These are phyloP conservation scores for Phialophora expanda DNA, from an alignment of 2,329 filamentous ascomycete genomes.

Conservation along the genomic window DNA sequence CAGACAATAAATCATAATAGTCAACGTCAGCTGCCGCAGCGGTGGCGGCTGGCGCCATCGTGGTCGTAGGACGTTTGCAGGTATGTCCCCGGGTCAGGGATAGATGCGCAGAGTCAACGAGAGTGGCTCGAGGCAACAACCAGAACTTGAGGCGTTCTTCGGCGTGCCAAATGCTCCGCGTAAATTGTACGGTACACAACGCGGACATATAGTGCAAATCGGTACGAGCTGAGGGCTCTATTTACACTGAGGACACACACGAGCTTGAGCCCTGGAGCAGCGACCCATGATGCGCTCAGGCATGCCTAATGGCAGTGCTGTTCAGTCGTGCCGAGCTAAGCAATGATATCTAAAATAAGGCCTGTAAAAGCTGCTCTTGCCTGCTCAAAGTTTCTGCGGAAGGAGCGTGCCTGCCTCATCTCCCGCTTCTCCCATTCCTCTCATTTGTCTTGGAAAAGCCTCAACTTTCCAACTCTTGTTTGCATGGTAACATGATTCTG, in stretches of 20 bases:
- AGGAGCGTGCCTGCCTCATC: background rate
- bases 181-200: background rate
- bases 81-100: background rate
- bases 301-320: background rate
- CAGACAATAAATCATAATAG: slow-evolving; percentile 76
- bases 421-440: background rate
- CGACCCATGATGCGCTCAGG: background rate
- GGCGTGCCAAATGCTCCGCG: background rate
- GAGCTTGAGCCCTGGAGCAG: background rate
- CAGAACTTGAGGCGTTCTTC: background rate
- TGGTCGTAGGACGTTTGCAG: slow-evolving; percentile 50
- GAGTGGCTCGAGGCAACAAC: background rate
- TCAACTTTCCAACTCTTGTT: background rate
- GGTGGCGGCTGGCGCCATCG: slow-evolving; percentile 11
- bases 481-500: background rate
- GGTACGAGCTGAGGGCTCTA: background rate
- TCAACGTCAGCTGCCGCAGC: slow-evolving; percentile 55
- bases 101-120: background rate
- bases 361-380: background rate
- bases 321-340: background rate
- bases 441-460: background rate
- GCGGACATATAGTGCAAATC: background rate
- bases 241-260: background rate
- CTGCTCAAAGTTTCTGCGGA: background rate
- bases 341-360: background rate